Conservation (phyloP, 805 yeast species). For the Cyberlindnera nakhonratchasimensis region DNA sequence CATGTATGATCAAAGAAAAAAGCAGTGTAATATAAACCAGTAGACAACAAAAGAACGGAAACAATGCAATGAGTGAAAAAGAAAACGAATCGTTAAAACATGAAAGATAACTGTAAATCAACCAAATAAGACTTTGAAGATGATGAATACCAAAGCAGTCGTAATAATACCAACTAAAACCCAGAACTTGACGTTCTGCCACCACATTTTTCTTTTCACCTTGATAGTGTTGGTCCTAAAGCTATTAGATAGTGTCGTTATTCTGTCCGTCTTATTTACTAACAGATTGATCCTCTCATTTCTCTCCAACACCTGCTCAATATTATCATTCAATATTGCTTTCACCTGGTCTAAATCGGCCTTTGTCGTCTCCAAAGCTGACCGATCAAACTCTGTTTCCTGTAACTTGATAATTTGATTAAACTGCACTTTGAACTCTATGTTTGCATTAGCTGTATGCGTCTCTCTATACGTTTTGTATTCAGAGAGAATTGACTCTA, state of each 20-base stretch:
- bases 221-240: conserved; percentile 51
- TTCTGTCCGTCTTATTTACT: conserved; percentile 58
- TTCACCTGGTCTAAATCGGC: conserved; percentile 56
- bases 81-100: too few relatives aligned
- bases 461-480: conserved; percentile 28
- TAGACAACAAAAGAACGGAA: too few relatives aligned
- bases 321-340: conserved; percentile 55
- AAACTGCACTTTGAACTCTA: conserved; percentile 55
- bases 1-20: too few relatives aligned
- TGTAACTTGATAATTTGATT: conserved; percentile 53
- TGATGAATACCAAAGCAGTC: conserved; percentile 68
- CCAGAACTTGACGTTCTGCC: conserved; percentile 46
- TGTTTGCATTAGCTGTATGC: conserved; percentile 15
- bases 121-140: conserved; percentile 64
- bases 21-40: too few relatives aligned
- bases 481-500: conserved; percentile 39
- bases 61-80: too few relatives aligned
- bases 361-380: conserved; percentile 35
- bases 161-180: conserved; percentile 56
- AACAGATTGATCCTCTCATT: conserved; percentile 55
- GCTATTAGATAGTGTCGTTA: conserved; percentile 49
- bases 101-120: too few relatives aligned
- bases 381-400: conserved; percentile 40
- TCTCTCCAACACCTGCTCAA: conserved; percentile 53
- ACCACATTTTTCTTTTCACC: conserved; percentile 54